Evolutionary conservation across 345 rosid genomes (phyloP).

Genomic region (Viola odorata): DNA sequence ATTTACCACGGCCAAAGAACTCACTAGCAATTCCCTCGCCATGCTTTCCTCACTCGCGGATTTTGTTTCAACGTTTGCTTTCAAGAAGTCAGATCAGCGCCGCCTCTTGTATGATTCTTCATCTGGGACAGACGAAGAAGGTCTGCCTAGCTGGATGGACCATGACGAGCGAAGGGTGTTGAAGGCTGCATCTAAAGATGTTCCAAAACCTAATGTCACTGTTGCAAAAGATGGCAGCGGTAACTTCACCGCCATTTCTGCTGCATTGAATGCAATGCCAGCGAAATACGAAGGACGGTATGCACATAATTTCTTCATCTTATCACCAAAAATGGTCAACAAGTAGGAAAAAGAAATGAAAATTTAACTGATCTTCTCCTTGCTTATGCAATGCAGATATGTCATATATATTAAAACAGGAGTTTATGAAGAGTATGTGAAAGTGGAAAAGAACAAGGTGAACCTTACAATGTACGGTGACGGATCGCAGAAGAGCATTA

Average conservation of each 20-base stretch:
- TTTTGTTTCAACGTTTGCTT: constrained; percentile 15
- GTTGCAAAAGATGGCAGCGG: constrained; percentile 62
- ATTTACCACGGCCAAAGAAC: constrained; percentile 36
- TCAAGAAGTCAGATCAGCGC: constrained; percentile 17
- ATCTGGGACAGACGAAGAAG: constrained; percentile 19
- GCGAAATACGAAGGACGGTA: not conserved
- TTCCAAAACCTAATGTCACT: constrained; percentile 44
- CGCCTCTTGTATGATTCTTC: constrained; percentile 32
- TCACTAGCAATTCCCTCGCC: constrained; percentile 77
- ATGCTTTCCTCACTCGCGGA: constrained; percentile 33
- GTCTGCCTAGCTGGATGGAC: constrained; percentile 51
- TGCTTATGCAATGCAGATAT: constrained; percentile 35
- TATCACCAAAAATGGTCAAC: too few relatives aligned
- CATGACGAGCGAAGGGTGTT: constrained; percentile 53
- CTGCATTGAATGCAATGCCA: constrained; percentile 18
- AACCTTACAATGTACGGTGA: constrained; percentile 71
- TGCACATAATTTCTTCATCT: too few relatives aligned
- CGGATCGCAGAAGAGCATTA: constrained; percentile 72
- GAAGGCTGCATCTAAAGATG: constrained; percentile 24
- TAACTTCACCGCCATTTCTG: constrained; percentile 22
- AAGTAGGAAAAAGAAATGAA: too few relatives aligned
- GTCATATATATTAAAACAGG: constrained; percentile 68
- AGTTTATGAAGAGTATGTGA: constrained; percentile 55
- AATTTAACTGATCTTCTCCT: not conserved
- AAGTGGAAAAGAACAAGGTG: constrained; percentile 39